phyloP scores from a whole-genome alignment of 2,329 filamentous ascomycete species.

The Xylaria sp. region DNA sequence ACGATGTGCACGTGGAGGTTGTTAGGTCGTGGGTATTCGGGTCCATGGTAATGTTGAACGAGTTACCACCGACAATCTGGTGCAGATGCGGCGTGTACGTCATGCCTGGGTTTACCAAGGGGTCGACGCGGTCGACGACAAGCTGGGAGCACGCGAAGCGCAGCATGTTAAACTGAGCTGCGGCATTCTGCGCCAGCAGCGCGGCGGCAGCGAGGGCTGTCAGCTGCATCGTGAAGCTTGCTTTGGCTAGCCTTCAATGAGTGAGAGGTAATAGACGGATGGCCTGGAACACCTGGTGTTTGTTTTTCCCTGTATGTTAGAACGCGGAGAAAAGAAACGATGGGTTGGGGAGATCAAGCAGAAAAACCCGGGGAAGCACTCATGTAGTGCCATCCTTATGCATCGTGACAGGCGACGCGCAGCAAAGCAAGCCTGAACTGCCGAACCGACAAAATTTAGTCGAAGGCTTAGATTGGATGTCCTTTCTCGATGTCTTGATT shows the following conservation, averaged over 20 bases:
- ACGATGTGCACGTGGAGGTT: conserved; percentile 57
- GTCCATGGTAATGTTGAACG: conserved; percentile 59
- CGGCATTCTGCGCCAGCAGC: conserved; percentile 49
- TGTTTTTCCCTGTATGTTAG: conserved; percentile 12
- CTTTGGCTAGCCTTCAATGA: conserved; percentile 9
- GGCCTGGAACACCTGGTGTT: conserved; percentile 12
- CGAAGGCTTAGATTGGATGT: conserved; percentile 44
- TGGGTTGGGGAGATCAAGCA: conserved; percentile 40
- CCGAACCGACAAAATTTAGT: conserved; percentile 43
- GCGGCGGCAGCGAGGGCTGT: conserved; percentile 48
- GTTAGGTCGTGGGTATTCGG: conserved; percentile 52
- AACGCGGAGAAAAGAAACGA: conserved; percentile 32
- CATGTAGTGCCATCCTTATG: conserved; percentile 43
- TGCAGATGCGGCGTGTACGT: conserved; percentile 60
- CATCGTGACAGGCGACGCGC: conserved; percentile 38
- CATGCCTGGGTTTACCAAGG: conserved; percentile 59
- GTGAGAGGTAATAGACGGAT: conserved; percentile 15
- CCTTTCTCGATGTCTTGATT: conserved; percentile 43
- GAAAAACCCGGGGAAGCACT: conserved; percentile 41
- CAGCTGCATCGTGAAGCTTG: conserved; percentile 50
- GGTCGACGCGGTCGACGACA: conserved; percentile 60
- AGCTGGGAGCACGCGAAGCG: conserved; percentile 62
- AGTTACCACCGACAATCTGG: conserved; percentile 60
- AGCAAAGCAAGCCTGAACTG: conserved; percentile 42
- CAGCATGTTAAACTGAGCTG: conserved; percentile 56